Evolutionary conservation across 176 grass and related monocot genomes (phyloP), one percentile per base, ranked within the genome.

Genomic region (barley (Hordeum vulgare)): DNA sequence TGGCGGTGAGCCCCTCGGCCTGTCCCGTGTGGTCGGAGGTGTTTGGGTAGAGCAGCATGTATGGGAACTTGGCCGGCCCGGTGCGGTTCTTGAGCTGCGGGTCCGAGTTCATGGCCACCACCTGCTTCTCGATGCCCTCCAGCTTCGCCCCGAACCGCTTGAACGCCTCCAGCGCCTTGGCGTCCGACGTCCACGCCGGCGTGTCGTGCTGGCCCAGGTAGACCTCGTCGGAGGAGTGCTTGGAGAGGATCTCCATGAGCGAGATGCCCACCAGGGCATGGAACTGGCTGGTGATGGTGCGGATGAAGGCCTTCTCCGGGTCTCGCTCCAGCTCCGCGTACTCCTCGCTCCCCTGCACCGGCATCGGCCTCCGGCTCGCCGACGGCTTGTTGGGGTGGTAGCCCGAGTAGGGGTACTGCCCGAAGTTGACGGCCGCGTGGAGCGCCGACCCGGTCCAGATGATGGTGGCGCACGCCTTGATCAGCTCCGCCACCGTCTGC

Each of bases 371-470:
- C 66, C 69, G 39, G 23, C 69, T 72, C 69, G 5, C 23, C 9
- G 69, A 45, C 7, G 69, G 69, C 37, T 41, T 42, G 40, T 72
- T 72, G 2, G 69, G 69, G 23, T 45, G 69, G 69, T 45, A 72
- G 7, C 69, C 87, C 0, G 71, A 64, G 68, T 90, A 93, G 1
- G 91, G 85, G 37, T 87, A 91, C 80, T 91, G 89, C 14, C 89
- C 85, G 61, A 91, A 91, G 82, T 91, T 91, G 25, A 91, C 85
- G 47, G 89, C 89, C 1, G 89, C 89, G 45, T 91, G 89, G 33
- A 91, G 81, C 26, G 85, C 89, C 10, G 89, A 91, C 13, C 79
- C 85, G 6, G 80, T 63, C 89, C 89, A 91, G 82, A 91, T 87
- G 60, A 91, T 78, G 80, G 91, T 93, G 53, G 82, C 26, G 63